Evolutionary conservation across 306 rosid species (phyloP).

Genomic region (Quercus cerris): DNA sequence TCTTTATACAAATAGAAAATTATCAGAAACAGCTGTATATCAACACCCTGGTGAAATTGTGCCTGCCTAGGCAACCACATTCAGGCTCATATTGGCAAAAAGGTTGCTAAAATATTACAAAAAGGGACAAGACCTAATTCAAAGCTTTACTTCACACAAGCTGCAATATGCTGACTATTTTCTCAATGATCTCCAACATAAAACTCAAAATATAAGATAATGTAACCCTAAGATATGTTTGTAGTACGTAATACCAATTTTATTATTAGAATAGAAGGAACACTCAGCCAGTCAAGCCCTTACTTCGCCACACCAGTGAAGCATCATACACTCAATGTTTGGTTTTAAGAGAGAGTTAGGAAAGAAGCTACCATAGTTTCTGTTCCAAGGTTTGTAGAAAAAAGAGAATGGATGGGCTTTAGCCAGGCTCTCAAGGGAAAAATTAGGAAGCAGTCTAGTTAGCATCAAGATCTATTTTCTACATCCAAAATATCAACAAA

Average conservation of each 20-base stretch:
- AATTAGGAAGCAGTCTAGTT: neutral
- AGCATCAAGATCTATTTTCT: neutral
- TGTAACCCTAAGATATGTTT: neutral
- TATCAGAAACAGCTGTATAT: neutral
- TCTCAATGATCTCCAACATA: neutral
- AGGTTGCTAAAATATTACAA: neutral
- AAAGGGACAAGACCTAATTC: neutral
- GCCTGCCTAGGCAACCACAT: neutral
- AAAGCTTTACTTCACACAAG: neutral
- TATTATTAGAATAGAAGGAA: neutral
- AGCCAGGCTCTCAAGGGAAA: neutral
- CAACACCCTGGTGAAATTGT: neutral
- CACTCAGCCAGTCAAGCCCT: no score
- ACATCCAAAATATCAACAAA: neutral
- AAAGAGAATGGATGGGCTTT: neutral
- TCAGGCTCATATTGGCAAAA: neutral
- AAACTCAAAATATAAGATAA: neutral
- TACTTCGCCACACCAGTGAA: neutral
- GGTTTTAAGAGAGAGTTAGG: neutral
- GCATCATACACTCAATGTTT: neutral
- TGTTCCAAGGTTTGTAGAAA: neutral
- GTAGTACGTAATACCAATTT: neutral
- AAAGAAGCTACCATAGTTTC: neutral
- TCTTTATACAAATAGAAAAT: neutral
- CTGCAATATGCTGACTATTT: neutral